Evolutionary conservation across 352 stramenopile genomes (phyloP), one percentile per base, ranked within the genome.

Genomic region (Phytophthora citricola): DNA sequence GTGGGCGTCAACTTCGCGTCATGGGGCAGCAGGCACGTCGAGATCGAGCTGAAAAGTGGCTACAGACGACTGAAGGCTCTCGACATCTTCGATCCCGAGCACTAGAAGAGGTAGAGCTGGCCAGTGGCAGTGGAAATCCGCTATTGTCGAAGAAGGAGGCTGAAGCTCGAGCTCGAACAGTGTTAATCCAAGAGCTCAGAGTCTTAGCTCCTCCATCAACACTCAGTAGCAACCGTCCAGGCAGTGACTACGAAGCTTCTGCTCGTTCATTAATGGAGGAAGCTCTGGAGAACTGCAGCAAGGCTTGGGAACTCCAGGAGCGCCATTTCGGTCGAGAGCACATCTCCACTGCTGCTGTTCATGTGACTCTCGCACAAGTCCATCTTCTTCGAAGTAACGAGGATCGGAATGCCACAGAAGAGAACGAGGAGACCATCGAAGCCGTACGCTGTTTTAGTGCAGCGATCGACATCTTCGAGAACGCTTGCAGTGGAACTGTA

Each of bases 241-340:
- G 40, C 4, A 44, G 45, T 15, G 49, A 71, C 31, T 43, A 61
- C 24, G 67, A 75, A 47, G 44, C 32, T 7, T 48, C 44, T 11
- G 75, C 79, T 36, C 43, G 73, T 9, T 56, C 71, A 3, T 49
- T 79, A 39, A 76, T 89, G 38, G 82, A 93, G 1, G 85, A 90
- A 9, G 85, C 82, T 0, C 50, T 89, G n/a, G 85, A 93, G 57
- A 77, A 72, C 39, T 91, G 80, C 56, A 81, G 66, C 31, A 89
- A 89, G 46, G 81, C 83, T 4, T 92, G 80, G 80, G 75, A 75
- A 15, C 45, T 92, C 3, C 80, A 91, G 26, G 78, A 92, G 45
- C 47, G 65, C 17, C 61, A 76, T 14, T 70, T 69, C 50, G 81
- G 84, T n/a, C 58, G 63, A 1, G 78, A 87, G 1, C 81, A 92